A percentile compares a stretch with the other conserved stretches of the same genome.
phyloP scores from a whole-genome alignment of 345 rosid genomes.

The Ceriops zippeliana region DNA sequence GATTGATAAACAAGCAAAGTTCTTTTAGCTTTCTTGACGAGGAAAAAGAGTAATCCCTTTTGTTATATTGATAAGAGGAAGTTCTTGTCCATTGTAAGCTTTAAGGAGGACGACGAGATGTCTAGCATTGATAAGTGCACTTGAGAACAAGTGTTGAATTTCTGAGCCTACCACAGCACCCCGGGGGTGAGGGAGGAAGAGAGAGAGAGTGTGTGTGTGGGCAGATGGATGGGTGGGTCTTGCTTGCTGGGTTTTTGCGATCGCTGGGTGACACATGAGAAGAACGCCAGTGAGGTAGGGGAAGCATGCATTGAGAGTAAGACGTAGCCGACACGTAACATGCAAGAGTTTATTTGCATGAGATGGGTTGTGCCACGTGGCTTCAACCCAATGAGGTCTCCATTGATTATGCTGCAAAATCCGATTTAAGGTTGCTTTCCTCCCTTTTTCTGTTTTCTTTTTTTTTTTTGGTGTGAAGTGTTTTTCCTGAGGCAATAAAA shows the following conservation, averaged over 20 bases:
- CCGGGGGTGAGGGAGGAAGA: neutral
- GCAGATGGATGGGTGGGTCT: neutral
- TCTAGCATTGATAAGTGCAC: constrained; percentile 6
- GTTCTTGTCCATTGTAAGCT: constrained; percentile 8
- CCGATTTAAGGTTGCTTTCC: too few species aligned
- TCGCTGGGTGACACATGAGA: too few species aligned
- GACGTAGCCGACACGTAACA: constrained; percentile 45
- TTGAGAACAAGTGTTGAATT: constrained; percentile 24
- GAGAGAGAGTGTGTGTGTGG: neutral
- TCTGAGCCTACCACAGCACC: neutral
- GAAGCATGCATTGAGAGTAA: constrained; percentile 33
- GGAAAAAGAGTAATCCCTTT: neutral
- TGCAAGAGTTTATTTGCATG: constrained; percentile 18
- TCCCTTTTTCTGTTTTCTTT: too few species aligned
- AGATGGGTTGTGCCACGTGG: constrained; percentile 39
- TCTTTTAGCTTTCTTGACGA: neutral
- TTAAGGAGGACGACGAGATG: neutral
- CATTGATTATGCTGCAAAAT: too few species aligned
- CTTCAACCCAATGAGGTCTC: neutral
- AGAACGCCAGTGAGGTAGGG: neutral
- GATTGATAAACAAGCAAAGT: too few species aligned
- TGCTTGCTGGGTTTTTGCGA: neutral
- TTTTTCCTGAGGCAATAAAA: too few species aligned
- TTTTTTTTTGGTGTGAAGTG: too few species aligned
- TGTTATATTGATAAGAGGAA: constrained; percentile 24